phyloP scores from a whole-genome alignment of 176 grass and related monocot genomes.

The Rhynchospora pubera region DNA sequence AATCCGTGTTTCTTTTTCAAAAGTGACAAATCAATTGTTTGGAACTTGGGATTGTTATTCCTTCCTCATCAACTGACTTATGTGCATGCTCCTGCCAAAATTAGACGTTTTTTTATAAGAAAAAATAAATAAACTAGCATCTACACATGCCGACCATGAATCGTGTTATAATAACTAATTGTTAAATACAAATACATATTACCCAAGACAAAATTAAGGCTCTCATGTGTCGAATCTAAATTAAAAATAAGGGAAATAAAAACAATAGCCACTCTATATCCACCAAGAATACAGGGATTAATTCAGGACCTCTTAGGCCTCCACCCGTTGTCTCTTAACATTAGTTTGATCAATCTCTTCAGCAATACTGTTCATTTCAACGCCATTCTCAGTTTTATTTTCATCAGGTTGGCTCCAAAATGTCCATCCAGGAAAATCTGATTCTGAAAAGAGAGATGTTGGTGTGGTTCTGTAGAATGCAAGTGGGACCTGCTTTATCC shows the following conservation, averaged over 20 bases:
- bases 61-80: too few relatives aligned
- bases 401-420: constrained; percentile 24
- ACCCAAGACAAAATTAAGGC: background rate
- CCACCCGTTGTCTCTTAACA: constrained; percentile 37
- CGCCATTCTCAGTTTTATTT: constrained; percentile 22
- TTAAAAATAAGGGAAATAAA: too few relatives aligned
- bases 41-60: too few relatives aligned
- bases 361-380: background rate
- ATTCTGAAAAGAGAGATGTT: constrained; percentile 46
- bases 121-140: background rate
- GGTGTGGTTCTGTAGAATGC: constrained; percentile 85
- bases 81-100: too few relatives aligned
- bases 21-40: too few relatives aligned
- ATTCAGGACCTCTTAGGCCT: constrained; percentile 15
- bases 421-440: constrained; percentile 90
- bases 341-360: constrained; percentile 19
- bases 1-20: too few relatives aligned
- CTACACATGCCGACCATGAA: background rate
- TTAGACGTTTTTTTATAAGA: too few relatives aligned
- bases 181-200: background rate
- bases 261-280: background rate
- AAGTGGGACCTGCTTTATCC: constrained; percentile 94
- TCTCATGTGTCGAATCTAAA: background rate
- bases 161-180: background rate
- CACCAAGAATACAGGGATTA: background rate